Conservation (phyloP, 345 rosid genomes). For the Citrus sinensis region DVS_A1.0 CM039163.1:1901501-1902000, state of each 20-base stretch:
- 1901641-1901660: not conserved
- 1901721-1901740: not conserved
- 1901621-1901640: not conserved
- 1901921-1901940: too few species aligned
- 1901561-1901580: not conserved
- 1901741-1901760: not conserved
- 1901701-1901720: constrained; percentile 14
- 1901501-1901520: constrained; percentile 7
- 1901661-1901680: not conserved
- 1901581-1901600: not conserved
- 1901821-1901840: not conserved
- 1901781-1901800: not conserved
- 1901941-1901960: too few species aligned
- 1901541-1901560: not conserved
- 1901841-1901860: not conserved
- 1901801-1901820: not conserved
- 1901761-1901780: not conserved
- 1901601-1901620: not conserved
- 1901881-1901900: not conserved
- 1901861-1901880: not conserved
- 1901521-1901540: not conserved
- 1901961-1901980: too few species aligned
- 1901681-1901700: not conserved
- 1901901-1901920: not conserved
- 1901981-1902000: too few species aligned